A percentile compares a stretch with the other conserved stretches of the same genome.
These are phyloP conservation scores for Aspergillus sp. DNA, from an alignment of 2,329 filamentous ascomycete species.

Conservation along the genomic window DNA sequence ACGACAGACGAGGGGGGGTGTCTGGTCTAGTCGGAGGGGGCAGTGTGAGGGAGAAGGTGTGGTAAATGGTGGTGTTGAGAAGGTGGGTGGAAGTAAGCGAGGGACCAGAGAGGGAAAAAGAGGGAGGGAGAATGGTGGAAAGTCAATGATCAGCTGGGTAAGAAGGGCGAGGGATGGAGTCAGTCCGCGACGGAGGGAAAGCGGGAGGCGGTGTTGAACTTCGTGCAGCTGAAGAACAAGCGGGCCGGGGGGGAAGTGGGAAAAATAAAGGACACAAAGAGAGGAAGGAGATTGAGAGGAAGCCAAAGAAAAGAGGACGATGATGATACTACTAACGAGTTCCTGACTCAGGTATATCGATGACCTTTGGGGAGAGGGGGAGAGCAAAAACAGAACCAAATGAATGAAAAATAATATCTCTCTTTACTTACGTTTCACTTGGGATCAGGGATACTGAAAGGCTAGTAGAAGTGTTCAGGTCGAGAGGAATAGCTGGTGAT, in stretches of 20 bases:
- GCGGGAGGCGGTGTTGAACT: slow-evolving; percentile 11
- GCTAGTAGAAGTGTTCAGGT: background rate
- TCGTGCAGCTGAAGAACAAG: slow-evolving; percentile 4
- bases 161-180: slow-evolving; percentile 11
- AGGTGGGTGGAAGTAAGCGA: slow-evolving; percentile 15
- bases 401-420: background rate
- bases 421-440: background rate
- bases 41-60: slow-evolving; percentile 8
- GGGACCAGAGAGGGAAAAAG: slow-evolving; percentile 9
- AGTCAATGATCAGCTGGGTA: slow-evolving; percentile 7
- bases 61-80: slow-evolving; percentile 6
- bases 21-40: slow-evolving; percentile 12
- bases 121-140: slow-evolving; percentile 8
- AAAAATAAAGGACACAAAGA: background rate
- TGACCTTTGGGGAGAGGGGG: background rate
- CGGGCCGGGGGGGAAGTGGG: background rate
- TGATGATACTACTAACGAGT: background rate
- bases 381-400: background rate
- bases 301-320: background rate
- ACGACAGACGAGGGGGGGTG: slow-evolving; percentile 11
- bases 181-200: background rate
- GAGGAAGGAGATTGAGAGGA: slow-evolving; percentile 9
- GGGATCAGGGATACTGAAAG: background rate
- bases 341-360: background rate
- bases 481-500: background rate